A percentile compares a stretch with the other conserved stretches of the same genome.
Evolutionary conservation across 2,329 filamentous ascomycete genomes (phyloP).

Genomic region (Byssochlamys sp.): DNA sequence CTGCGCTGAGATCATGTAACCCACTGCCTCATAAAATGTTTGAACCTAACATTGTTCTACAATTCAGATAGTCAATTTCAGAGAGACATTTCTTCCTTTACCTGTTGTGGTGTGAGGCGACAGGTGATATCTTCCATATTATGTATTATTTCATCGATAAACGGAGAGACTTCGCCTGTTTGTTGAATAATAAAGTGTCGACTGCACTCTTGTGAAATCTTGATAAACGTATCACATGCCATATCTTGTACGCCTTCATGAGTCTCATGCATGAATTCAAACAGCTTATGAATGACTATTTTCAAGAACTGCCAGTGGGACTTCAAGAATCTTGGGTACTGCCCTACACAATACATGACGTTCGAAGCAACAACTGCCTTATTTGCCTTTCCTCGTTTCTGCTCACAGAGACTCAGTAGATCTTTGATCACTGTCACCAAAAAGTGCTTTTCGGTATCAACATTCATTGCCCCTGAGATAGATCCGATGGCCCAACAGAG

Average conservation of each 20-base stretch:
- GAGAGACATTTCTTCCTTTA: too few relatives aligned
- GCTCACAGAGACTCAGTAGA: slow-evolving; percentile 87
- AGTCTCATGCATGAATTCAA: slow-evolving; percentile 99
- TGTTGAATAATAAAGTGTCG: slow-evolving; percentile 94
- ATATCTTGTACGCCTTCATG: slow-evolving; percentile 99
- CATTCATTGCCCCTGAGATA: slow-evolving; percentile 97
- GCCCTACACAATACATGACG: slow-evolving; percentile 99
- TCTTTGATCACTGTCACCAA: slow-evolving; percentile 98
- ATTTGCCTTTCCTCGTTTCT: slow-evolving; percentile 99
- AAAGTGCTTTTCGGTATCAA: slow-evolving; percentile 97
- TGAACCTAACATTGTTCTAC: too few relatives aligned
- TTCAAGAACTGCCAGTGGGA: slow-evolving; percentile 99
- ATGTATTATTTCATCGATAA: slow-evolving; percentile 96
- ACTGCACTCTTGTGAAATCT: slow-evolving; percentile 94
- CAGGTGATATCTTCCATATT: slow-evolving; percentile 93
- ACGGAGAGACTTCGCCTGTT: slow-evolving; percentile 85
- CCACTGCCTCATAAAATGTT: slow-evolving; percentile 97
- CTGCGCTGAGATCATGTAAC: slow-evolving; percentile 97
- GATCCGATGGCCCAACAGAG: slow-evolving; percentile 98
- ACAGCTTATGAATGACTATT: slow-evolving; percentile 98
- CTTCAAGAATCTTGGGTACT: slow-evolving; percentile 96
- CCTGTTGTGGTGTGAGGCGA: slow-evolving; percentile 89
- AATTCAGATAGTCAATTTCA: too few relatives aligned
- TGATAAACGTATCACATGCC: too few relatives aligned
- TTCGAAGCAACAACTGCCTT: slow-evolving; percentile 98